These are phyloP conservation scores for Silene coronaria DNA, from an alignment of 179 eudicot genomes.

Conservation along the genomic window DNA sequence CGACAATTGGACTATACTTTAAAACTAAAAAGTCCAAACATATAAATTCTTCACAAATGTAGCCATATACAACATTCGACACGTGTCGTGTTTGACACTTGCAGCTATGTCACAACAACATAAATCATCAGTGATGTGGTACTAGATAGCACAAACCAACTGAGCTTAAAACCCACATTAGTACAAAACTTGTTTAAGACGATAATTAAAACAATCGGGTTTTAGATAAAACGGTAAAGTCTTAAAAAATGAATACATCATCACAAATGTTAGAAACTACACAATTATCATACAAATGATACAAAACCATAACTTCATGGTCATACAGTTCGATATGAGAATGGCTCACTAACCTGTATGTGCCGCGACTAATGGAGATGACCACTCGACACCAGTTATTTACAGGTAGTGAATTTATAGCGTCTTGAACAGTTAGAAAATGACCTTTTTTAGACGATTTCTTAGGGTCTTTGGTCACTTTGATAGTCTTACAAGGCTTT, in stretches of 20 bases:
- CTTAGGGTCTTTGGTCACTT: conserved; percentile 39
- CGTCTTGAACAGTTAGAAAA: conserved; percentile 46
- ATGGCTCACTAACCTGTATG: conserved; percentile 43
- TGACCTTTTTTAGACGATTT: conserved; percentile 28
- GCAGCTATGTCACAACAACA: too few species aligned
- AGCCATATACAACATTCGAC: too few species aligned
- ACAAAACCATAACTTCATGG: background rate
- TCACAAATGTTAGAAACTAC: background rate
- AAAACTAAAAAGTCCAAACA: too few species aligned
- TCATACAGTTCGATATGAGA: background rate
- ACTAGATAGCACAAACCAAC: too few species aligned
- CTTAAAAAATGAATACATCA: background rate
- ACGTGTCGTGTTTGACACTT: too few species aligned
- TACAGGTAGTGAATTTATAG: conserved; percentile 49
- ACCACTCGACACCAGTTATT: conserved; percentile 49
- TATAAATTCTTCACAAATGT: too few species aligned
- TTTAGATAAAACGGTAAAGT: background rate
- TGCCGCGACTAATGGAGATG: conserved; percentile 52
- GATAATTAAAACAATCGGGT: too few species aligned
- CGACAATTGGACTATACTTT: too few species aligned
- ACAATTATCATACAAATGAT: background rate
- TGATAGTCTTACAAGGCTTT: conserved; percentile 50
- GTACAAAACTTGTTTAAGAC: too few species aligned
- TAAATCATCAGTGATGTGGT: too few species aligned
- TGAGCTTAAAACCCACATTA: too few species aligned